phyloP scores from a whole-genome alignment of 176 grass and related monocot genomes.

The Pontederia crassipes region DNA sequence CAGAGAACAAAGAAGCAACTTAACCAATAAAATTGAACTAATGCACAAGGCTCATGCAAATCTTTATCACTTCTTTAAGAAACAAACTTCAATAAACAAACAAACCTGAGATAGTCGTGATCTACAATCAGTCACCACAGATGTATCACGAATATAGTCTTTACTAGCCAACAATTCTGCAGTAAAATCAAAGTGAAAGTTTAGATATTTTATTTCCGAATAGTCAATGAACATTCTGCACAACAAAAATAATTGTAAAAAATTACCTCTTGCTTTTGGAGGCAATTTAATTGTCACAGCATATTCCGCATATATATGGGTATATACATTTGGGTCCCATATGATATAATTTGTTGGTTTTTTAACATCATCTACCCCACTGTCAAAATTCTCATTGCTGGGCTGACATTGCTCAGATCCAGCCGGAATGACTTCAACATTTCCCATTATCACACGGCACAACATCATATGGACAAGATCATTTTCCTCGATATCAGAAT shows the following conservation, averaged over 20 bases:
- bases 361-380: conserved; percentile 82
- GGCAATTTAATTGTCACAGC: conserved; percentile 71
- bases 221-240: neutral
- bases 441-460: conserved; percentile 94
- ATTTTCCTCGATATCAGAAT: conserved; percentile 84
- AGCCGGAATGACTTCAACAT: conserved; percentile 72
- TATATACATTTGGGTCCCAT: conserved; percentile 87
- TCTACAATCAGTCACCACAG: conserved; percentile 58
- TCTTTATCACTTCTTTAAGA: neutral
- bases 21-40: no score
- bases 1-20: no score
- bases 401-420: conserved; percentile 75
- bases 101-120: conserved; percentile 45
- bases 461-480: conserved; percentile 74
- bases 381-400: conserved; percentile 70
- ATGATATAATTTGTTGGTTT: conserved; percentile 88
- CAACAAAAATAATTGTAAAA: neutral
- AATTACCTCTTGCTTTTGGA: conserved; percentile 59
- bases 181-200: conserved; percentile 24
- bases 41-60: no score
- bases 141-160: conserved; percentile 50
- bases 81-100: conserved; percentile 7
- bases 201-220: conserved; percentile 4
- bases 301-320: conserved; percentile 84
- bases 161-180: conserved; percentile 48